Conservation (phyloP, 331 rosid genomes). For the Saraca asoca region DNA sequence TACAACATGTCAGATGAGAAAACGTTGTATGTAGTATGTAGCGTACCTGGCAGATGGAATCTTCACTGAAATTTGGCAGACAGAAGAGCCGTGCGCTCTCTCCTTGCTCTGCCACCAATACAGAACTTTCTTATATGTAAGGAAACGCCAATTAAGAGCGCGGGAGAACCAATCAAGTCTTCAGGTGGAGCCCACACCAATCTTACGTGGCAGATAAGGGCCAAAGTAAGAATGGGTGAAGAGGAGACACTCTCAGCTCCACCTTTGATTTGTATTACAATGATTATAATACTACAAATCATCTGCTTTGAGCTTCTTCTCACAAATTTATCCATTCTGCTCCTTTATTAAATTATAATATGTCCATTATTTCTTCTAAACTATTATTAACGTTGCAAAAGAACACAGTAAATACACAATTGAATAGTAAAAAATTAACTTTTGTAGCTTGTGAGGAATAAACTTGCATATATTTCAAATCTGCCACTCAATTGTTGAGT, state of each 20-base stretch:
- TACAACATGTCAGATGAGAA: background rate
- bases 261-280: background rate
- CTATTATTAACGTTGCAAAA: too few relatives aligned
- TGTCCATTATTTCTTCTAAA: too few relatives aligned
- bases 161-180: conserved; percentile 41
- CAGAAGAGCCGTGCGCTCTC: background rate
- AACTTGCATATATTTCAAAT: too few relatives aligned
- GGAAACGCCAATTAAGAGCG: conserved; percentile 35
- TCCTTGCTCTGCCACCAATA: conserved; percentile 1
- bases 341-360: too few relatives aligned
- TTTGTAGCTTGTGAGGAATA: too few relatives aligned
- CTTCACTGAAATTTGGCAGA: conserved; percentile 25
- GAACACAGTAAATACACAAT: too few relatives aligned
- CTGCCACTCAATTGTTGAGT: too few relatives aligned
- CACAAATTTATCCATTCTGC: background rate
- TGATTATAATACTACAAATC: background rate
- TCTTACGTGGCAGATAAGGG: conserved; percentile 61
- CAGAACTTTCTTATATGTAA: background rate
- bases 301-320: background rate
- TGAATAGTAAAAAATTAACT: too few relatives aligned
- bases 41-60: conserved; percentile 33
- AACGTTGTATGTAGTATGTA: background rate
- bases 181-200: conserved; percentile 26
- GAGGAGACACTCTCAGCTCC: conserved; percentile 15
- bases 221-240: conserved; percentile 15